Evolutionary conservation across 2,329 filamentous ascomycete genomes (phyloP), one percentile per base, ranked within the genome.

Genomic region (Cordyceps fumosorosea): DNA sequence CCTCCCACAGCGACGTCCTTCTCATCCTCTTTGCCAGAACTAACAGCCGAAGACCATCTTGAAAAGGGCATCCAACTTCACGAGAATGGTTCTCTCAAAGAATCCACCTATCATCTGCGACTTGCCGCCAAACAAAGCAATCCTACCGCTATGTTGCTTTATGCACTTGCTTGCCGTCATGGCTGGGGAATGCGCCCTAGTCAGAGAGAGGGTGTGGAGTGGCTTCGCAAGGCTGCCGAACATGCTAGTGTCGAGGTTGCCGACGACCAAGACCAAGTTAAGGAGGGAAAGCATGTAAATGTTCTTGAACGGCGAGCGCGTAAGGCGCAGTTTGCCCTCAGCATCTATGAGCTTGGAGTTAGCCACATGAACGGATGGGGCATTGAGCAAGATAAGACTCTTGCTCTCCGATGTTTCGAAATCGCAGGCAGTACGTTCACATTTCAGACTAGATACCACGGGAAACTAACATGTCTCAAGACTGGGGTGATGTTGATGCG

Each of bases 321-420:
- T 65, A 91, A 92, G 70, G 93, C 93, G 12, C 93, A 98, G 70
- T 96, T 98, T 73, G 95, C 93, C 0, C 81, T 98, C 51, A 95
- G 92, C 69, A 93, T 98, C 60, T 99, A 99, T 69, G 95, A 99
- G 76, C 81, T 99, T 26, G 95, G 95, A 3, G 92, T 97, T 29
- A 96, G 91, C 72, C 93, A 98, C 72, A 92, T 97, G 86, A 97
- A 99, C 69, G 95, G 95, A 5, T 99, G 95, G 95, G 95, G 95
- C 18, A 96, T 96, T 45, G 87, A 93, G 68, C 92, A 96, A 75
- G 95, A 99, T 72, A 96, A 95, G 73, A 77, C 84, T 5, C 82
- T 98, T 63, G 95, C 92, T 0, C 76, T 99, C 69, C 84, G 92
- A 59, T 99, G 95, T 73, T 99, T 97, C 72, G 95, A 99, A 74